Evolutionary conservation across 1,284 basidiomycete species (phyloP).

Genomic region (Inonotus obliquus): DNA sequence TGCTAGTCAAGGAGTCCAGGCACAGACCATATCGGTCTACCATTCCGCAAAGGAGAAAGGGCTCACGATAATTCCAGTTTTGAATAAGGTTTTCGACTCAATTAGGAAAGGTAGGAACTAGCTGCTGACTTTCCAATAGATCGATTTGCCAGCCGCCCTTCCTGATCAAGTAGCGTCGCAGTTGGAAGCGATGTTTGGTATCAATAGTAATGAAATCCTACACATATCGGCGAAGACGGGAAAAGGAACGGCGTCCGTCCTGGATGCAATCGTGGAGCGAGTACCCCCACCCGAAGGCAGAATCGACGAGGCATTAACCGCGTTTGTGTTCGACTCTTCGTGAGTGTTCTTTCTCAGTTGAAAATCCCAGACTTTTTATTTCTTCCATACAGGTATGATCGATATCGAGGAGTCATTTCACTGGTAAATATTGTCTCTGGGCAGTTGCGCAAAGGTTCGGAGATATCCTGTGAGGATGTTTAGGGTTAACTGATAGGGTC

Average conservation of each 20-base stretch:
- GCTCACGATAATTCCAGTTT: constrained; percentile 84
- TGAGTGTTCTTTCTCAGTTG: constrained; percentile 35
- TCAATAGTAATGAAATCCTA: constrained; percentile 68
- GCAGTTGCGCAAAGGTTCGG: constrained; percentile 41
- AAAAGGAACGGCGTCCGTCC: constrained; percentile 42
- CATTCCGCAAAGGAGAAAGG: constrained; percentile 83
- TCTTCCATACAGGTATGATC: constrained; percentile 71
- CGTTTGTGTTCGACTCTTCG: constrained; percentile 92
- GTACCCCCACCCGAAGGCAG: constrained; percentile 71
- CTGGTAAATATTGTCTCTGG: constrained; percentile 73
- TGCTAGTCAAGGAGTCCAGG: constrained; percentile 96
- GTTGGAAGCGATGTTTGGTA: constrained; percentile 77
- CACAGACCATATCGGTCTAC: constrained; percentile 95
- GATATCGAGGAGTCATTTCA: constrained; percentile 95
- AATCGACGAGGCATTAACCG: constrained; percentile 60
- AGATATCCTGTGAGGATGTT: not conserved
- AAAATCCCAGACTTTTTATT: not conserved
- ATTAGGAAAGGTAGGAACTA: not conserved
- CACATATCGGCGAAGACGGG: constrained; percentile 93
- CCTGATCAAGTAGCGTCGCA: constrained; percentile 78
- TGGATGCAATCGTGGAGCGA: constrained; percentile 71
- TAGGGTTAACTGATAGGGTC: not conserved
- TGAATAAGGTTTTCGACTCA: constrained; percentile 79
- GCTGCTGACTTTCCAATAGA: constrained; percentile 39
- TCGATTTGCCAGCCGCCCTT: constrained; percentile 85